Conservation (phyloP, 2,329 filamentous ascomycete species). For the Davidsoniella australis region DNA sequence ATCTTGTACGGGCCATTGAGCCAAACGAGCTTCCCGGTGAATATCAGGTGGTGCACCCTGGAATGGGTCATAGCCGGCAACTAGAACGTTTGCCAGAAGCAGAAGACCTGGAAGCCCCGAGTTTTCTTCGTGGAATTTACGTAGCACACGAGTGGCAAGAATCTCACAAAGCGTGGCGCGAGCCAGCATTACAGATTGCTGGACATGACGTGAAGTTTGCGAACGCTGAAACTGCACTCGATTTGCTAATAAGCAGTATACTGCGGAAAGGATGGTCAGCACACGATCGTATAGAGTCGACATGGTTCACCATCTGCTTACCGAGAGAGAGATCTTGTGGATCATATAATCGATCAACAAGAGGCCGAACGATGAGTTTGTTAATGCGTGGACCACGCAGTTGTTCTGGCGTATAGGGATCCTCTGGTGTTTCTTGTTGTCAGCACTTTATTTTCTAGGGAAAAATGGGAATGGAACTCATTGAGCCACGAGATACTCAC, state of each 20-base stretch:
- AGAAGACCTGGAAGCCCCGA: conserved; percentile 45
- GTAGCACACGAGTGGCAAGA: conserved; percentile 47
- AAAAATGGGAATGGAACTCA: too few relatives aligned
- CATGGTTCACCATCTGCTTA: conserved; percentile 17
- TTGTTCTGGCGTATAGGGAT: conserved; percentile 33
- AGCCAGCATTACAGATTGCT: conserved; percentile 53
- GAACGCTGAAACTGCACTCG: conserved; percentile 52
- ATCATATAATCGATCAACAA: conserved; percentile 47
- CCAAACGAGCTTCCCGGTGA: conserved; percentile 27
- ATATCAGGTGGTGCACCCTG: conserved; percentile 20
- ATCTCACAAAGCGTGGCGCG: conserved; percentile 53
- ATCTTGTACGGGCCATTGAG: conserved; percentile 23
- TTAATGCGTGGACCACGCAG: conserved; percentile 49
- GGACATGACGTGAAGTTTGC: conserved; percentile 41
- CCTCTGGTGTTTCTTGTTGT: conserved; percentile 16
- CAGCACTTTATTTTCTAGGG: neutral
- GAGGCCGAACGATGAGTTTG: conserved; percentile 40
- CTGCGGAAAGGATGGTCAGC: conserved; percentile 19
- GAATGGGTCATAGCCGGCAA: conserved; percentile 12
- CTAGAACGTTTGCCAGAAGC: conserved; percentile 41
- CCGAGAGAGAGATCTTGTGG: conserved; percentile 42
- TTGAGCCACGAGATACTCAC: conserved; percentile 5
- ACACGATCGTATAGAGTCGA: neutral
- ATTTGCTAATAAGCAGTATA: conserved; percentile 57
- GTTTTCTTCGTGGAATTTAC: conserved; percentile 52